Evolutionary conservation across 1,284 basidiomycete genomes (phyloP), one percentile per base, ranked within the genome.

Genomic region (Rhodotorula sp.): DNA sequence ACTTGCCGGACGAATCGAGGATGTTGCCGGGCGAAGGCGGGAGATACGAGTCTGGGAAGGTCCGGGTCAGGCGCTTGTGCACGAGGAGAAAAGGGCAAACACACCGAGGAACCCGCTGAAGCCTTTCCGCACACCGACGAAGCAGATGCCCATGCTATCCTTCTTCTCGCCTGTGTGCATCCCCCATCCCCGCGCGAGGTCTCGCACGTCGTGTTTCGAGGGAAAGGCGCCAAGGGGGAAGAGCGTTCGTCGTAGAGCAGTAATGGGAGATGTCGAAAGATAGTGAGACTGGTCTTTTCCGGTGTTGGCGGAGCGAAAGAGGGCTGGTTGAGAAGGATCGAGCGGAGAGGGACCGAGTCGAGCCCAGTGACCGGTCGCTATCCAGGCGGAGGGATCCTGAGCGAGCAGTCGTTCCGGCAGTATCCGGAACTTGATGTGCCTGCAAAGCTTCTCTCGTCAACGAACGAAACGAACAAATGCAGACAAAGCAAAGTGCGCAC

Each of bases 131-230:
- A 94, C 86, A 20, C 94, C 95, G 13, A 98, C 89, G 75, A 98
- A 98, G 78, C 95, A 98, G n/a, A 98, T 85, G 0, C 95, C 95
- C 89, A 97, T 95, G 79, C 91, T 94, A 79, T 99, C 95, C 30
- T 84, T 84, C 64, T 92, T 84, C 2, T 86, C 83, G 1, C 92
- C 91, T 0, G 90, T 96, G 3, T 89, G 88, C 17, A 99, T 81
- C 0, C 79, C 81, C 79, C 86, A 86, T 52, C 85, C 79, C 8
- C 81, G 80, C 0, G 95, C 95, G n/a, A 96, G 81, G 67, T 85
- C 83, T n/a, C 92, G 85, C 0, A 97, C 91, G 71, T 89, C 82
- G 0, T 81, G 71, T 80, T 96, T 96, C 5, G 80, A 83, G 1
- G n/a, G 32, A 9, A 90, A 79, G 20, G 84, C 78, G 2, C 86